Conservation (phyloP, 306 rosid species). For the Prinsepia uniflora region DNA sequence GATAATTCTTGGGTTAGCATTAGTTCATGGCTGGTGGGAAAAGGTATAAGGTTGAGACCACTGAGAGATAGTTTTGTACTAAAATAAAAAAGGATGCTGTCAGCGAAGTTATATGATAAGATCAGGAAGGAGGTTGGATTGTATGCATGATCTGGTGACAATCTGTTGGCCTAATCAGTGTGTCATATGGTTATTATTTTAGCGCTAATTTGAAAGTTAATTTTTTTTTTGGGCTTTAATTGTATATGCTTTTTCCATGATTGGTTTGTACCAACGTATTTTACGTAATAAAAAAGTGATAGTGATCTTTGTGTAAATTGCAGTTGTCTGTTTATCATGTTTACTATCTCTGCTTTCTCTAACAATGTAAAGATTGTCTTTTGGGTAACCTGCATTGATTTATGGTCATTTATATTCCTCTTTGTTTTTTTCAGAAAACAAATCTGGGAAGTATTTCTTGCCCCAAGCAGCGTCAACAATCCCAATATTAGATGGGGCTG, state of each 20-base stretch:
- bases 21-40: no score
- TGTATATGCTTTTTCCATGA: neutral
- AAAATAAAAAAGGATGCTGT: no score
- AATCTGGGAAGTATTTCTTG: neutral
- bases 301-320: neutral
- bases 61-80: no score
- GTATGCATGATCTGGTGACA: neutral
- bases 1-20: no score
- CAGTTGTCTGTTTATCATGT: no score
- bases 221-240: neutral
- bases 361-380: no score
- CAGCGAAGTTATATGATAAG: no score
- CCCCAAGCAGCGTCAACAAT: constrained; percentile 23
- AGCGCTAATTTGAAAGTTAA: neutral
- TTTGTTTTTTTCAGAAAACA: neutral
- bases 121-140: neutral
- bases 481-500: constrained; percentile 11
- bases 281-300: neutral
- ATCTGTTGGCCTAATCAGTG: neutral
- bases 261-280: neutral
- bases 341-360: no score
- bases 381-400: neutral
- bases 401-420: neutral
- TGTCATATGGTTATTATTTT: neutral
- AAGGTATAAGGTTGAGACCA: no score